phyloP scores from a whole-genome alignment of 176 grass and related monocot genomes.

The Tuctoria greenei region DNA sequence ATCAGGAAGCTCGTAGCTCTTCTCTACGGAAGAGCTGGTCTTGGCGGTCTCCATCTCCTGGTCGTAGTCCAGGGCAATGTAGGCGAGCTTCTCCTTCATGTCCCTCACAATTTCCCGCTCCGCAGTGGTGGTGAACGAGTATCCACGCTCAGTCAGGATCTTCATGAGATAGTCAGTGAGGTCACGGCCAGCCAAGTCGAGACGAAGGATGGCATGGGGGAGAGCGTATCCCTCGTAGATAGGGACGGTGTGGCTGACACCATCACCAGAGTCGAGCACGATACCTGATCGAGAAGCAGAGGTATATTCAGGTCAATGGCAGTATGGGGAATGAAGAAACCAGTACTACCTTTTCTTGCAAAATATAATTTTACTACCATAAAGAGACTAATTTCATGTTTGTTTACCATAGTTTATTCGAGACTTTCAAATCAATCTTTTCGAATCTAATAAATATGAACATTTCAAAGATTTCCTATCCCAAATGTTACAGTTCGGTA shows the following conservation, averaged over 20 bases:
- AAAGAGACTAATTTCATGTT: background rate
- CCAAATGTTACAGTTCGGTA: background rate
- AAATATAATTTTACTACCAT: background rate
- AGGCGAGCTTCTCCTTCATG: slow-evolving; percentile 90
- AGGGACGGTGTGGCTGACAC: slow-evolving; percentile 87
- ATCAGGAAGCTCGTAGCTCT: slow-evolving; percentile 91
- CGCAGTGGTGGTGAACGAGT: slow-evolving; percentile 87
- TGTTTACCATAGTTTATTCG: background rate
- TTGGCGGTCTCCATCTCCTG: slow-evolving; percentile 85
- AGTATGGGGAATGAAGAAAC: background rate
- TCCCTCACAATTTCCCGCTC: slow-evolving; percentile 96
- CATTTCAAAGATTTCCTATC: background rate
- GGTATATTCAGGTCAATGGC: background rate
- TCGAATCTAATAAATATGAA: background rate
- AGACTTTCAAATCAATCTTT: background rate
- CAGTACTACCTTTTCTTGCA: background rate
- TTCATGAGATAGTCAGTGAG: slow-evolving; percentile 93
- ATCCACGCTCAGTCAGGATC: slow-evolving; percentile 82
- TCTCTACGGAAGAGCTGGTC: slow-evolving; percentile 78
- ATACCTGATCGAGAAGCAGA: slow-evolving; percentile 55
- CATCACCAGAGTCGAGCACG: slow-evolving; percentile 81
- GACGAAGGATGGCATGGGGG: slow-evolving; percentile 81
- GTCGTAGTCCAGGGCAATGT: slow-evolving; percentile 86
- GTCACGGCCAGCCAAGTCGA: slow-evolving; percentile 80
- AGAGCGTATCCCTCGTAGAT: slow-evolving; percentile 92